A percentile compares a stretch with the other conserved stretches of the same genome.
Conservation (phyloP, 2,329 filamentous ascomycete species). For the Leptographium galeiforme region DNA sequence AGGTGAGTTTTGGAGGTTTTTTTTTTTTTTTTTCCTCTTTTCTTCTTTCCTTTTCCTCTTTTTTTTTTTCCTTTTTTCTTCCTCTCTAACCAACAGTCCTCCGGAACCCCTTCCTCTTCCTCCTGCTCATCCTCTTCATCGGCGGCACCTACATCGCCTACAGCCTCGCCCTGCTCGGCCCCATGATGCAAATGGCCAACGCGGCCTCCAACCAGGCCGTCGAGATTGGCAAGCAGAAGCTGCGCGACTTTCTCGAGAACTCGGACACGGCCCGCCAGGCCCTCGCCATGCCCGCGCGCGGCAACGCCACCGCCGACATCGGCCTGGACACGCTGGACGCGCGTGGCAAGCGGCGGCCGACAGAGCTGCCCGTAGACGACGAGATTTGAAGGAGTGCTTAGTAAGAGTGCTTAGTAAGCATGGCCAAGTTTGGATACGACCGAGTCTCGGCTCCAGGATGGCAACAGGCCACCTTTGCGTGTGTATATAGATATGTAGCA, state of each 20-base stretch:
- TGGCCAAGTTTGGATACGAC: too few relatives aligned
- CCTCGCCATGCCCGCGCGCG: conserved; percentile 54
- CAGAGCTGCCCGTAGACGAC: conserved; percentile 28
- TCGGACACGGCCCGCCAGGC: conserved; percentile 78
- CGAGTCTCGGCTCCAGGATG: too few relatives aligned
- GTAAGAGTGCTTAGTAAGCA: not conserved
- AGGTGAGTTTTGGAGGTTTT: conserved; percentile 48
- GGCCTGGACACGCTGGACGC: conserved; percentile 48
- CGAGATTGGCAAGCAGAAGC: conserved; percentile 81
- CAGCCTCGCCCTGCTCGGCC: conserved; percentile 87
- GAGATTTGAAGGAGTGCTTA: conserved; percentile 41
- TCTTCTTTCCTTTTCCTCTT: not conserved
- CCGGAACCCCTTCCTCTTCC: conserved; percentile 84
- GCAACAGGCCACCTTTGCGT: too few relatives aligned
- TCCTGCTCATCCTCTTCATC: conserved; percentile 66
- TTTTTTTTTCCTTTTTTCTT: not conserved
- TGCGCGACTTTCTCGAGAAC: conserved; percentile 79
- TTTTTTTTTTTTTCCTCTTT: conserved; percentile 3
- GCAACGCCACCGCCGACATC: conserved; percentile 22
- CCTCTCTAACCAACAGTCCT: conserved; percentile 40
- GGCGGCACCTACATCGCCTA: conserved; percentile 80
- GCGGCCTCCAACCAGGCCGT: conserved; percentile 76
- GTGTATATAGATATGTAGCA: not conserved
- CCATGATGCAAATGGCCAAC: conserved; percentile 89
- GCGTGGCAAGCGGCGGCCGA: conserved; percentile 36